Evolutionary conservation across 2,329 filamentous ascomycete species (phyloP), one percentile per base, ranked within the genome.

Genomic region (Polytolypa hystricis): DNA sequence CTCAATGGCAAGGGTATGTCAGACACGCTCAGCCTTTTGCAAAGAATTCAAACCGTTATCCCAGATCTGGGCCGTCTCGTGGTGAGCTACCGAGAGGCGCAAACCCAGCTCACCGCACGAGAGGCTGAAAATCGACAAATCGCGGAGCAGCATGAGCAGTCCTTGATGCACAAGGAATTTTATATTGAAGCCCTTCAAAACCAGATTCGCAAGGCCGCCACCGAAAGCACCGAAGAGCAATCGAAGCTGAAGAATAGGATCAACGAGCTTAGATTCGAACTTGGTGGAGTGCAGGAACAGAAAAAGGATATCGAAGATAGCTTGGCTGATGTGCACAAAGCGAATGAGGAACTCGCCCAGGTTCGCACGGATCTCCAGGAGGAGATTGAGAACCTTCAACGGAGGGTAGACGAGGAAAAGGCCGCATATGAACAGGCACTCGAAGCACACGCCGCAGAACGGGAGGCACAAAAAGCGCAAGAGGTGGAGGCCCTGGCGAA

Each of bases 181-280:
- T 67, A 73, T 43, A 70, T 74, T 37, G 62, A 67, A 42, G 59
- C 64, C 10, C 46, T 74, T 42, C 67, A 67, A 38, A 60, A 63
- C 16, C 68, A 70, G 46, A 60, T 73, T 47, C 60, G 64, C 30
- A 64, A 62, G 21, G 56, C 67, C 12, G 64, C 66, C 31, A 64
- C 63, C 35, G 66, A 70, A 40, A 66, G 67, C 41, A 65, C 66
- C 0, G 60, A 62, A 30, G 70, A 74, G 44, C 62, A 58, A 35
- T 52, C 55, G 6, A 58, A 52, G 27, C 45, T 65, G 32, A 62
- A 58, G 45, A 59, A 60, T 30, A 60, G 52, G 25, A 59, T 66
- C 42, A 67, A 58, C 35, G 65, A 68, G 42, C 57, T 74, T 6
- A 61, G 66, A 20, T 55, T 70, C 27, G 65, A 74, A 42, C 59